Conservation (phyloP, 345 rosid genomes). For the Aquilaria malaccensis region DNA sequence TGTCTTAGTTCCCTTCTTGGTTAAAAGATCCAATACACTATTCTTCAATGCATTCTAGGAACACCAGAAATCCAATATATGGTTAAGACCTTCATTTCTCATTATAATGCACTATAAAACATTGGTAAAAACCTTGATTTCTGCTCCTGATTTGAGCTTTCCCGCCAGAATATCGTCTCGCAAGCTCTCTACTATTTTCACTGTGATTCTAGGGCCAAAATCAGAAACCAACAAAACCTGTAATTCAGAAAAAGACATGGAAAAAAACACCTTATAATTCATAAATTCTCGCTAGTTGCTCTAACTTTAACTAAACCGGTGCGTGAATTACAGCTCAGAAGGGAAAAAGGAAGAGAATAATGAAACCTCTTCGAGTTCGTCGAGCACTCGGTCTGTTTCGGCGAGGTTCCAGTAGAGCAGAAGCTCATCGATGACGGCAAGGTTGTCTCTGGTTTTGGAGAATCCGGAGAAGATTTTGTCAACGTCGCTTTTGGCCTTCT, state of each 20-base stretch:
- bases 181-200: constrained; percentile 82
- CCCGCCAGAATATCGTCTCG: constrained; percentile 75
- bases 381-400: constrained; percentile 88
- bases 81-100: background rate
- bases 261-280: background rate
- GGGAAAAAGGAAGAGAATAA: background rate
- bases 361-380: constrained; percentile 85
- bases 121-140: constrained; percentile 56
- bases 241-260: background rate
- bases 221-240: constrained; percentile 87
- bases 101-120: background rate
- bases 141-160: constrained; percentile 83
- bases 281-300: background rate
- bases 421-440: constrained; percentile 88
- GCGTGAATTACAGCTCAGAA: background rate
- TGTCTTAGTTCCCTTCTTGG: constrained; percentile 57
- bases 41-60: constrained; percentile 79
- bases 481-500: constrained; percentile 90
- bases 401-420: constrained; percentile 92
- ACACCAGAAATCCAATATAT: constrained; percentile 3
- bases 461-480: constrained; percentile 89
- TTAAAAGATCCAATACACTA: constrained; percentile 62
- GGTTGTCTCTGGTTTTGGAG: constrained; percentile 87
- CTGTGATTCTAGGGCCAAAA: constrained; percentile 85
- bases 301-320: background rate